These are phyloP conservation scores for Eucalyptus tenuipes DNA, from an alignment of 345 rosid genomes.

Conservation along the genomic window DNA sequence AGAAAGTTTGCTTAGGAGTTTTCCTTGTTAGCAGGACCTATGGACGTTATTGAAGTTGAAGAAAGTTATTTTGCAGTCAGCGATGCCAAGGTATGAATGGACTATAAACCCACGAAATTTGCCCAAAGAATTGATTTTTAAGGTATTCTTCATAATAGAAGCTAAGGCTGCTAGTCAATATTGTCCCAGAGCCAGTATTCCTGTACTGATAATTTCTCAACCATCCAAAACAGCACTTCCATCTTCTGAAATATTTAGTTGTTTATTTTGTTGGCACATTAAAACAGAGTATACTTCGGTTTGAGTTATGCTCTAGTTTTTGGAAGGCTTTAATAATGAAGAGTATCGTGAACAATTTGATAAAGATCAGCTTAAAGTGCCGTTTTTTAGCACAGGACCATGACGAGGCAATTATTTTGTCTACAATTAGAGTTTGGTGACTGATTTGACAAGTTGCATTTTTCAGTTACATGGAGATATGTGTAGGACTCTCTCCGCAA, in stretches of 20 bases:
- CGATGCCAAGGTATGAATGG: slow-evolving; percentile 83
- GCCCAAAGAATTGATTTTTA: background rate
- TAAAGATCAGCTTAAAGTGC: background rate
- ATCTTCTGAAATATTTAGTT: background rate
- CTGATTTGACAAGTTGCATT: background rate
- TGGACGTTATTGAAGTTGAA: slow-evolving; percentile 86
- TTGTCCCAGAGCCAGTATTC: background rate
- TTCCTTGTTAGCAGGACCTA: slow-evolving; percentile 24
- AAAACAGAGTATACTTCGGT: background rate
- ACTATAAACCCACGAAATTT: background rate
- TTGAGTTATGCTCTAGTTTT: background rate
- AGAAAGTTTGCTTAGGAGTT: slow-evolving; percentile 18
- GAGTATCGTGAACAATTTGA: background rate
- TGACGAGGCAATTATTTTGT: background rate
- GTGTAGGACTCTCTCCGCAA: slow-evolving; percentile 66
- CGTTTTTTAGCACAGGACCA: background rate
- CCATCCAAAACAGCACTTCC: background rate
- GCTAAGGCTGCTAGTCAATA: background rate
- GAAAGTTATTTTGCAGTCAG: slow-evolving; percentile 82
- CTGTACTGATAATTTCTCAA: background rate
- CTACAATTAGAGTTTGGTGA: background rate
- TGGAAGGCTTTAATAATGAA: background rate
- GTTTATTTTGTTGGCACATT: background rate
- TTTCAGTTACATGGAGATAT: slow-evolving; percentile 86
- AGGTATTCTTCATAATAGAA: background rate